phyloP scores from a whole-genome alignment of 2,329 filamentous ascomycete species.

The Peltaster fructicola region DNA sequence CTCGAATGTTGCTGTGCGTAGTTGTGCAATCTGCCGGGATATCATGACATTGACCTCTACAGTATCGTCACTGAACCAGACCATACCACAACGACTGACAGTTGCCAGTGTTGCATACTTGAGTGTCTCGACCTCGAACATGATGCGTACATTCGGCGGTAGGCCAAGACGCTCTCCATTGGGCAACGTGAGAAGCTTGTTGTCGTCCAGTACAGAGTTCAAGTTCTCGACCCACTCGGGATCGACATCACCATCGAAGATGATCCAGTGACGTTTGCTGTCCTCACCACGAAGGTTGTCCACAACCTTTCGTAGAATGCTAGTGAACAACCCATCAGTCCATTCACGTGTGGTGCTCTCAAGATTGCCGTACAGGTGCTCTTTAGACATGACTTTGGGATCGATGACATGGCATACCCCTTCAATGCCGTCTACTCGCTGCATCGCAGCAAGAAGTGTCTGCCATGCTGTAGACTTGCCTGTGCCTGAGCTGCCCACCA shows the following conservation, averaged over 20 bases:
- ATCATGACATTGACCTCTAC: conserved; percentile 89
- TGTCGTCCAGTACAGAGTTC: conserved; percentile 98
- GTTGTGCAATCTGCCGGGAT: conserved; percentile 68
- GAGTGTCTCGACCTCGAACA: conserved; percentile 98
- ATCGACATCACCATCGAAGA: conserved; percentile 97
- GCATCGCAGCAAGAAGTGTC: conserved; percentile 74
- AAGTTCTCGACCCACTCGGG: conserved; percentile 99
- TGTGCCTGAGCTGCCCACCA: conserved; percentile 95
- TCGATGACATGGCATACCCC: conserved; percentile 96
- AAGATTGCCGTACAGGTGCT: conserved; percentile 85
- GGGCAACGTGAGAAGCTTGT: conserved; percentile 89
- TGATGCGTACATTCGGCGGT: conserved; percentile 88
- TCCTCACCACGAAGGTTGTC: conserved; percentile 97
- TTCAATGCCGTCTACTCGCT: conserved; percentile 78
- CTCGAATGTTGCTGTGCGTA: conserved; percentile 73
- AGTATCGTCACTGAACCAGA: conserved; percentile 98
- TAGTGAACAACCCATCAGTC: conserved; percentile 97
- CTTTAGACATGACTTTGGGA: conserved; percentile 99
- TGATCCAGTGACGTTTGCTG: conserved; percentile 94
- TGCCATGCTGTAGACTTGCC: conserved; percentile 96
- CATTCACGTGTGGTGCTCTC: conserved; percentile 96
- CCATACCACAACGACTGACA: conserved; percentile 99
- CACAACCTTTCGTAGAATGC: conserved; percentile 93
- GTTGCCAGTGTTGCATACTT: conserved; percentile 96
- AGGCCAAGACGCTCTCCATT: conserved; percentile 96